phyloP scores from a whole-genome alignment of 2,329 filamentous ascomycete species.

The Aureobasidium sp. region DNA sequence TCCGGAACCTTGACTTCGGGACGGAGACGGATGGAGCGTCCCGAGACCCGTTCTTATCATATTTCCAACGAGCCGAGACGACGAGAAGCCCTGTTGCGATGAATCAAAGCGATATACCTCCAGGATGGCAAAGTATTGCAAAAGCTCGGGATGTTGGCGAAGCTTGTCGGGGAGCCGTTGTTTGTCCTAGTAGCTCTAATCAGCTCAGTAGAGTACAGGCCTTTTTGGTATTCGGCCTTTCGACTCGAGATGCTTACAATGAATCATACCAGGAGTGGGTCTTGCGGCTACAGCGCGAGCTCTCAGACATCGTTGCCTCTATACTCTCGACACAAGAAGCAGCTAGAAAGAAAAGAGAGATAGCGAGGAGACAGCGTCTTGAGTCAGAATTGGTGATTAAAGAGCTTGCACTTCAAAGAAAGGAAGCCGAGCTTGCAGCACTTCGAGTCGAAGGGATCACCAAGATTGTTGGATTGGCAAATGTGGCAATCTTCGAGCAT shows the following conservation, averaged over 20 bases:
- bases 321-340: background rate
- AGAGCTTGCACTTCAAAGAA: background rate
- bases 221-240: constrained; percentile 9
- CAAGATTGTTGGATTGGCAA: constrained; percentile 10
- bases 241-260: constrained; percentile 10
- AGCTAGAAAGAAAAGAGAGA: background rate
- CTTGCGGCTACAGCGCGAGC: constrained; percentile 2
- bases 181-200: constrained; percentile 8
- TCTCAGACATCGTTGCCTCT: constrained; percentile 10
- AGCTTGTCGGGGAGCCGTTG: background rate
- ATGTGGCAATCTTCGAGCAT: constrained; percentile 13
- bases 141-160: background rate
- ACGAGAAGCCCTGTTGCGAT: background rate
- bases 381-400: background rate
- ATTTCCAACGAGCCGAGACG: background rate
- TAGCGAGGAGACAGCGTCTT: background rate
- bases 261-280: constrained; percentile 6
- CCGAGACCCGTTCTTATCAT: background rate
- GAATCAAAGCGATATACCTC: background rate
- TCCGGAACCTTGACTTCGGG: background rate
- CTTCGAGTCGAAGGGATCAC: constrained; percentile 4
- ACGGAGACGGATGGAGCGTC: background rate
- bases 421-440: constrained; percentile 11
- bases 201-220: constrained; percentile 7
- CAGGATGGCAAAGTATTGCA: background rate